Evolutionary conservation across 2,329 filamentous ascomycete genomes (phyloP).

Genomic region (Mollisia scopiformis): DNA sequence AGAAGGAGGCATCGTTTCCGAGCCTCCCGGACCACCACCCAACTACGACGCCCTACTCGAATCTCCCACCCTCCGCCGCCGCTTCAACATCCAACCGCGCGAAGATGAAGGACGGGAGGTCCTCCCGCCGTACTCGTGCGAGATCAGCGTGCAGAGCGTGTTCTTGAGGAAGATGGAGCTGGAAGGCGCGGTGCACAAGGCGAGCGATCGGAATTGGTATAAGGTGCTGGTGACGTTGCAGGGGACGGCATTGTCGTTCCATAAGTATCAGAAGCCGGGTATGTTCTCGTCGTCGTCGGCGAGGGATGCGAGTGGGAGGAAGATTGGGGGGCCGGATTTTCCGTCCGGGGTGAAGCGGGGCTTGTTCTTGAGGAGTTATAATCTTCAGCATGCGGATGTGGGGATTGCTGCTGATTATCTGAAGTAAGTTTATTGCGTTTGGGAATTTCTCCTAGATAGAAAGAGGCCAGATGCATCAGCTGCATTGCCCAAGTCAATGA

Average conservation of each 20-base stretch:
- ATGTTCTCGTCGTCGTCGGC: constrained; percentile 42
- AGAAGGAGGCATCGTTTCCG: background rate
- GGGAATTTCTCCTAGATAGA: background rate
- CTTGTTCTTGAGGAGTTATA: constrained; percentile 67
- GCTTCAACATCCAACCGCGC: constrained; percentile 38
- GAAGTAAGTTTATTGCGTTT: constrained; percentile 54
- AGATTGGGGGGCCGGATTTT: constrained; percentile 52
- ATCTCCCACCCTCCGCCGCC: constrained; percentile 16
- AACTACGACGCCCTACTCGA: constrained; percentile 25
- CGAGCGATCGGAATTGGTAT: constrained; percentile 66
- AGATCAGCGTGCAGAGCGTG: constrained; percentile 57
- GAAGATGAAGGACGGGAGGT: constrained; percentile 46
- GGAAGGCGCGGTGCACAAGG: constrained; percentile 63
- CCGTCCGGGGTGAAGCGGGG: constrained; percentile 56
- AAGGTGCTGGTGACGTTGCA: constrained; percentile 65
- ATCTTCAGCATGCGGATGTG: constrained; percentile 73
- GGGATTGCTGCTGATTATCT: constrained; percentile 74
- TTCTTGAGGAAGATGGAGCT: constrained; percentile 70
- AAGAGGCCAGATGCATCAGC: background rate
- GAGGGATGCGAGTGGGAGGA: constrained; percentile 50
- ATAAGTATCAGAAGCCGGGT: constrained; percentile 63
- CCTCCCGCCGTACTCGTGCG: constrained; percentile 60
- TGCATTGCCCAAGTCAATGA: too few relatives aligned
- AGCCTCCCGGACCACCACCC: constrained; percentile 23
- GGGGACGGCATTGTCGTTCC: constrained; percentile 69